Conservation (phyloP, 805 yeast species). For the Candida berthetii region DNA sequence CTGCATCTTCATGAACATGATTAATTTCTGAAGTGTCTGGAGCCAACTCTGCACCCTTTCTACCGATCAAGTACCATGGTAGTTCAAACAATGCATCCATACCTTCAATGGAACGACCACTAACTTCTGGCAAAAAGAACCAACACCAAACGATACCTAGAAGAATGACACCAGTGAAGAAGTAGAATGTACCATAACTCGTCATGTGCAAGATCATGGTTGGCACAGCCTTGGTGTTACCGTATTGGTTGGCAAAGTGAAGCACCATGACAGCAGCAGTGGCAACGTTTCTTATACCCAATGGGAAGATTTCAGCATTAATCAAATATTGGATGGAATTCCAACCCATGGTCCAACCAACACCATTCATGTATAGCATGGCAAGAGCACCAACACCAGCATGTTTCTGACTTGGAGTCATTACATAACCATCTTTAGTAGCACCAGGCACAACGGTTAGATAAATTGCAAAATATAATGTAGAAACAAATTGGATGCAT, state of each 20-base stretch:
- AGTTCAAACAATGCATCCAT: constrained; percentile 31
- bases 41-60: constrained; percentile 44
- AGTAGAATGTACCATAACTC: constrained; percentile 44
- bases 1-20: constrained; percentile 12
- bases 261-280: constrained; percentile 46
- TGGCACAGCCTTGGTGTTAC: constrained; percentile 51
- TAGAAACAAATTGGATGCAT: constrained; percentile 32
- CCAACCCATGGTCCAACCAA: constrained; percentile 57
- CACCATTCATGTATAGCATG: constrained; percentile 41
- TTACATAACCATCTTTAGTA: constrained; percentile 21
- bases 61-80: constrained; percentile 55
- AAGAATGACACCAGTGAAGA: constrained; percentile 37
- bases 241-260: constrained; percentile 52
- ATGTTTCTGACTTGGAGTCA: constrained; percentile 24
- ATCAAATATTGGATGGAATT: constrained; percentile 49
- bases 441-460: constrained; percentile 39
- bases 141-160: constrained; percentile 34
- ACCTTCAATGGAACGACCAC: constrained; percentile 32
- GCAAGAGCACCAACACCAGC: constrained; percentile 47
- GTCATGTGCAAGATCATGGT: constrained; percentile 40
- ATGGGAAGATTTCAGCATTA: constrained; percentile 50
- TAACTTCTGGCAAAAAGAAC: constrained; percentile 30
- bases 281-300: constrained; percentile 42
- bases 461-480: constrained; percentile 41
- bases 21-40: constrained; percentile 42